Evolutionary conservation across 257 asterid genomes (phyloP), one percentile per base, ranked within the genome.

Genomic region (Fraxinus americana): DNA sequence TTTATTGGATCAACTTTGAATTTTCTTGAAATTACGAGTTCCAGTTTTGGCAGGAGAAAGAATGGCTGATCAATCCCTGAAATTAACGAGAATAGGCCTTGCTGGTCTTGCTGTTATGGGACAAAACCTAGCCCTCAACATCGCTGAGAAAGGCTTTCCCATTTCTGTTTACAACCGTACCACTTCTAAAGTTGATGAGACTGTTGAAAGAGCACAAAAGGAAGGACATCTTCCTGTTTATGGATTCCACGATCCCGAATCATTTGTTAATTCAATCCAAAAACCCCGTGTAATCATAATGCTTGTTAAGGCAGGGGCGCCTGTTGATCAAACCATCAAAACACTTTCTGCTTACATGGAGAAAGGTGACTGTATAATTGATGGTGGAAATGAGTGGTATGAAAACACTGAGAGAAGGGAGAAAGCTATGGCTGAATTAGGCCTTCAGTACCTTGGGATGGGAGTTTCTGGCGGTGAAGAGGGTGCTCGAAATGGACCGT

Each of bases 401-500:
- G 82, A 78, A 21, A 78, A 78, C 78, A 78, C 82, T 7, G 82
- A 78, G 74, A 65, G 82, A 14, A 65, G 82, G 54, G 77, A 72
- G 69, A 73, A 63, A 72, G 82, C 77, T 43, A 66, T 23, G 54
- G 73, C 82, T 52, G 82, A 72, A 45, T 72, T 72, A 34, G 82
- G 82, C 10, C 67, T 78, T 27, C 43, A 72, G 70, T 78, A 78
- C 72, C 73, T 78, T 21, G 81, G 81, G 30, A 70, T 78, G 81
- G 81, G 81, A 36, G 81, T 78, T 71, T 78, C 81, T 1, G 82
- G 82, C 13, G 82, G 82, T 29, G 82, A 78, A 73, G 82, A 78
- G 36, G 82, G 82, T 72, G 82, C 82, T 21, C 68, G 82, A 61
- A 72, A 73, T 14, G 82, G 82, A 4, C 82, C 82, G 1, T 78